Evolutionary conservation across 1,284 basidiomycete species (phyloP), one percentile per base, ranked within the genome.

Genomic region (Boletellus sp.): DNA sequence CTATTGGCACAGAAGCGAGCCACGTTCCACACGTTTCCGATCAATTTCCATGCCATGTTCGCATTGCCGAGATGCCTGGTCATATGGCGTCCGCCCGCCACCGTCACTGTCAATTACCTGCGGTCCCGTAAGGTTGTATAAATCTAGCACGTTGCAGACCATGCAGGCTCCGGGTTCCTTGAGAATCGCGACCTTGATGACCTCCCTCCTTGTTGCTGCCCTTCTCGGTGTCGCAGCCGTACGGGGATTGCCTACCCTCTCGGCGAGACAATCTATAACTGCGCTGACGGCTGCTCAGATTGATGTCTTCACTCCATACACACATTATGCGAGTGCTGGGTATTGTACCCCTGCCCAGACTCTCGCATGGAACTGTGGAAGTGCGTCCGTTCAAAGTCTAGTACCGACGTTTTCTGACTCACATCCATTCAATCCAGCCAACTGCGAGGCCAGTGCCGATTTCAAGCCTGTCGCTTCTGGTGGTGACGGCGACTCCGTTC

Each of bases 381-480:
- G 81, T 81, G 54, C 21, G 74, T 63, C n/a, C 21, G 49, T 33
- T 36, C 24, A 15, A 37, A 42, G 22, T 19, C 18, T 43, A 26
- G 12, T 4, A 19, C 13, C 30, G 11, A 13, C 8, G 0, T 3
- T 49, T 19, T 30, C 13, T 49, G 21, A 54, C n/a, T 28, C 13
- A 13, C 16, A 33, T 10, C 7, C 37, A 15, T 28, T 44, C 1
- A 44, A 43, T 52, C 4, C 32, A 83, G 82, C 69, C 4, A 76
- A 78, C 55, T 88, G 85, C 56, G 47, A 75, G 16, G 80, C 76
- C 6, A 86, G 83, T 59, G 66, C 81, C 1, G 63, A 60, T 6
- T 87, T 87, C 56, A 51, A 74, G 24, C 80, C 83, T 1, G 66
- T 81, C 8, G 85, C 83, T 8, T 76, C 82, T 7, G 86, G 85